Evolutionary conservation across 805 yeast genomes (phyloP).

Genomic region (Spathaspora sp.): DNA sequence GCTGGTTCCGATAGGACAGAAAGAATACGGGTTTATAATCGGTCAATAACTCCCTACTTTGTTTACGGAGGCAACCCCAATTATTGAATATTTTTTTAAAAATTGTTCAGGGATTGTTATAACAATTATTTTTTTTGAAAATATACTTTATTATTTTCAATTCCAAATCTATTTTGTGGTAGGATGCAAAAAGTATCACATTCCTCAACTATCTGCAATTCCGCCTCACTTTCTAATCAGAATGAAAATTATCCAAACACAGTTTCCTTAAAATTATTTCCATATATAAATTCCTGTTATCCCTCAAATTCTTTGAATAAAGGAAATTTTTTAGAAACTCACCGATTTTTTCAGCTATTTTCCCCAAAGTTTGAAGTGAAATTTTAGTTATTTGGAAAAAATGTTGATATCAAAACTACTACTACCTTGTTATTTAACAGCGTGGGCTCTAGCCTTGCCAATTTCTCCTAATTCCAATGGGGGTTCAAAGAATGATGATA

Average conservation of each 20-base stretch:
- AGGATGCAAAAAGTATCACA: background rate
- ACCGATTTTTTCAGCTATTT: background rate
- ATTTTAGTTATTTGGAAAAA: background rate
- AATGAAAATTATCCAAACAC: background rate
- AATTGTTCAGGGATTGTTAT: background rate
- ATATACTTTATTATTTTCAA: background rate
- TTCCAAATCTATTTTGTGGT: background rate
- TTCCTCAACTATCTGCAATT: background rate
- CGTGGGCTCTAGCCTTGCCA: background rate
- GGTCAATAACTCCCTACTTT: too few relatives aligned
- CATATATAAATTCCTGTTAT: background rate
- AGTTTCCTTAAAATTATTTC: background rate
- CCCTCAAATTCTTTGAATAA: background rate
- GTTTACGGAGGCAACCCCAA: background rate
- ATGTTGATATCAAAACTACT: constrained; percentile 1
- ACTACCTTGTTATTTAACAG: background rate
- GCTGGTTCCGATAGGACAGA: background rate
- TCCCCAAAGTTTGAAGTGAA: background rate
- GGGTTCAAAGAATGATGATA: background rate
- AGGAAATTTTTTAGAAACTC: background rate
- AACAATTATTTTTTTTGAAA: background rate
- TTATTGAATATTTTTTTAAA: background rate
- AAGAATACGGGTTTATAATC: too few relatives aligned
- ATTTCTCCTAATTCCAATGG: background rate
- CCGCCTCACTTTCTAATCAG: background rate